phyloP scores from a whole-genome alignment of 1,139 yeast species.

The Trichomonascaceae sp. region DNA sequence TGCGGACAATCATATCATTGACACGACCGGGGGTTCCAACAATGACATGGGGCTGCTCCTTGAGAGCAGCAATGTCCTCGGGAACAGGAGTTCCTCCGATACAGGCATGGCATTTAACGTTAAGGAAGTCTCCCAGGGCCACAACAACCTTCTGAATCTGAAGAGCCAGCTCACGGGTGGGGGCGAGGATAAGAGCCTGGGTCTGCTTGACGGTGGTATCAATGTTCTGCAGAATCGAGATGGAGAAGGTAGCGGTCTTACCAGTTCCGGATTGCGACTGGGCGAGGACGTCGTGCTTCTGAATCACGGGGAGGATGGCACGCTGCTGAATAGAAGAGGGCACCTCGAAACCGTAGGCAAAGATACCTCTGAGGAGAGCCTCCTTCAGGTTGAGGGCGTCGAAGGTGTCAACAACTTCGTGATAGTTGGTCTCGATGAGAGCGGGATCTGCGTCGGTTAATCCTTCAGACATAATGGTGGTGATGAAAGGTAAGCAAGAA shows the following conservation, averaged over 20 bases:
- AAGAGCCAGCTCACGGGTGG: conserved; percentile 89
- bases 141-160: conserved; percentile 80
- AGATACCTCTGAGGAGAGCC: conserved; percentile 54
- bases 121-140: conserved; percentile 76
- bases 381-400: conserved; percentile 32
- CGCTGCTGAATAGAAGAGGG: conserved; percentile 95
- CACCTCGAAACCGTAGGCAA: conserved; percentile 81
- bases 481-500: conserved; percentile 1
- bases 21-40: conserved; percentile 98
- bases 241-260: conserved; percentile 91
- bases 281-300: conserved; percentile 86
- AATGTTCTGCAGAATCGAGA: conserved; percentile 75
- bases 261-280: conserved; percentile 99
- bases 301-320: conserved; percentile 83
- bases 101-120: conserved; percentile 74
- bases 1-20: conserved; percentile 71
- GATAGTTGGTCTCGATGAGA: conserved; percentile 93
- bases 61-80: conserved; percentile 60
- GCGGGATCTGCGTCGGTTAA: conserved; percentile 74
- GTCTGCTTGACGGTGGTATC: conserved; percentile 50
- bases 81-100: conserved; percentile 86
- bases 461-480: conserved; percentile 31
- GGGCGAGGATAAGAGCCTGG: conserved; percentile 68
- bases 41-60: conserved; percentile 77
- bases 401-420: conserved; percentile 71